phyloP scores from a whole-genome alignment of 257 asterid genomes.

The Cynanchum wilfordii region DNA sequence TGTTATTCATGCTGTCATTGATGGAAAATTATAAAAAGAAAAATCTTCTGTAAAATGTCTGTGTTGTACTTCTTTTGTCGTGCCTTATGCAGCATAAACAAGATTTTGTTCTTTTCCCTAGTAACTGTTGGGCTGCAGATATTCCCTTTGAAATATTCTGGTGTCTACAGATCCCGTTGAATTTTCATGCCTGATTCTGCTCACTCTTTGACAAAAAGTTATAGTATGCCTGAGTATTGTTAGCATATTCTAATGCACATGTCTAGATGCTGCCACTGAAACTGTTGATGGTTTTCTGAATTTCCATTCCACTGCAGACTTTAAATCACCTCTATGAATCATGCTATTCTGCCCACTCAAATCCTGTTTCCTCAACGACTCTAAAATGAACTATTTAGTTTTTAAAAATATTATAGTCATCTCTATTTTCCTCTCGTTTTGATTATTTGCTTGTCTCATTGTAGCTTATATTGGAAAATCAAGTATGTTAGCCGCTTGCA shows the following conservation, averaged over 20 bases:
- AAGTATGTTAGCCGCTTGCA: constrained; percentile 86
- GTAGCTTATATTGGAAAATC: constrained; percentile 85
- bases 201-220: not conserved
- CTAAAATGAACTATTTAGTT: not conserved
- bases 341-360: not conserved
- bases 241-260: not conserved
- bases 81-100: not conserved
- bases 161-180: not conserved
- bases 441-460: constrained; percentile 7
- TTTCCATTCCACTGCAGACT: not conserved
- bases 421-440: not conserved
- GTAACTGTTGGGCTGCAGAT: not conserved
- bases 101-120: not conserved
- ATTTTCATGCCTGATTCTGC: not conserved
- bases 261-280: not conserved
- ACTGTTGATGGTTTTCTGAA: not conserved
- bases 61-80: not conserved
- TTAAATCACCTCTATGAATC: too few species aligned
- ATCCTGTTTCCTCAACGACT: not conserved
- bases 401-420: not conserved
- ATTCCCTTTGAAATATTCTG: not conserved
- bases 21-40: not conserved
- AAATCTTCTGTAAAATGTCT: not conserved
- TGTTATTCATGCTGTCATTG: not conserved
- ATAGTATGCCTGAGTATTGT: not conserved